These are phyloP conservation scores for Dendrobium chrysotoxum DNA, from an alignment of 106 monocot species.

Conservation along the genomic window DNA sequence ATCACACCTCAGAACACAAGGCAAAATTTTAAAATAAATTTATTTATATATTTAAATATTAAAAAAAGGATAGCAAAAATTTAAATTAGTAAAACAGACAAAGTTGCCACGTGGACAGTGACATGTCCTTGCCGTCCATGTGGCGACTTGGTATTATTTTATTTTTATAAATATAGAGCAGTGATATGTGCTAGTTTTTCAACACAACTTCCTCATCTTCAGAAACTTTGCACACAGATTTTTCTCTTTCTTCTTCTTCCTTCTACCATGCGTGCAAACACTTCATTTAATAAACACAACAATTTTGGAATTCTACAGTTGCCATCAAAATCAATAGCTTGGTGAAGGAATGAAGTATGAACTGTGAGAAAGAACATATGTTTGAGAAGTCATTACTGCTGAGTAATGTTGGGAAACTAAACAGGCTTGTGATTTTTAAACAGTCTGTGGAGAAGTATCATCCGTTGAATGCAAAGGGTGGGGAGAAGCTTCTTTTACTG, in stretches of 20 bases:
- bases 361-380: constrained; percentile 23
- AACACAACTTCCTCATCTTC: neutral
- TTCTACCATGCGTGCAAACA: neutral
- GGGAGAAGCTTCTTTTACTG: constrained; percentile 57
- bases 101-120: too few species aligned
- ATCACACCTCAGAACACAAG: too few species aligned
- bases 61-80: too few species aligned
- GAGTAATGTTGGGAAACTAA: constrained; percentile 77
- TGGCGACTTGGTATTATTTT: too few species aligned
- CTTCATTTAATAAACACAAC: neutral
- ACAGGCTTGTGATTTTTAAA: constrained; percentile 67
- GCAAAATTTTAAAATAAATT: too few species aligned
- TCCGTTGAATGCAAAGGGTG: constrained; percentile 40
- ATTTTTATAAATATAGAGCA: neutral
- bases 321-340: neutral
- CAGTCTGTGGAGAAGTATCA: constrained; percentile 70
- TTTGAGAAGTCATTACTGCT: constrained; percentile 67
- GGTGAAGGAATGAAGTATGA: neutral
- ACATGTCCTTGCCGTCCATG: too few species aligned
- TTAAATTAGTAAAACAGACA: too few species aligned
- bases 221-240: neutral
- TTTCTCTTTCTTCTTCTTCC: neutral
- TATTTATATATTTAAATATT: too few species aligned
- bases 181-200: neutral
- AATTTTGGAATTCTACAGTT: neutral